Conservation (phyloP, 2,329 filamentous ascomycete genomes). For the Neocatenulostroma microsporum region DNA sequence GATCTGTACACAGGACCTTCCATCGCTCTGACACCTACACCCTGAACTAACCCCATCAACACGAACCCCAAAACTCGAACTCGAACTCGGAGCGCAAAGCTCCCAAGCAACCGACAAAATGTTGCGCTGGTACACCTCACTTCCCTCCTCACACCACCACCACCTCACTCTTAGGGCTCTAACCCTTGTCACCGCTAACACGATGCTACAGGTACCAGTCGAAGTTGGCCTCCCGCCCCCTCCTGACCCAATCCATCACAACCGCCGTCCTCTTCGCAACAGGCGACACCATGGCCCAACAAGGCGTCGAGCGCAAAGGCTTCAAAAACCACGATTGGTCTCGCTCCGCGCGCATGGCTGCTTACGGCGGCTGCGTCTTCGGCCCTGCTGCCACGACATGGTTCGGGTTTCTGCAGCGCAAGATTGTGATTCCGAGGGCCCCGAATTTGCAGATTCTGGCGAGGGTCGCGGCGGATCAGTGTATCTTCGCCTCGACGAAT, state of each 20-base stretch:
- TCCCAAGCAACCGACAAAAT: slow-evolving; percentile 23
- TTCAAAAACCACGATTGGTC: slow-evolving; percentile 62
- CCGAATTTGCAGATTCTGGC: slow-evolving; percentile 64
- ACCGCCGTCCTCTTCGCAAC: slow-evolving; percentile 88
- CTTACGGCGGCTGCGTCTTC: slow-evolving; percentile 74
- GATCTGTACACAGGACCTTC: no score
- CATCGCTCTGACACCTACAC: no score
- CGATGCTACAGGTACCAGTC: slow-evolving; percentile 64
- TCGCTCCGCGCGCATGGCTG: slow-evolving; percentile 68
- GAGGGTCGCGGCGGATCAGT: slow-evolving; percentile 73
- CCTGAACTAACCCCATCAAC: no score
- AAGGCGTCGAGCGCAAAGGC: slow-evolving; percentile 76
- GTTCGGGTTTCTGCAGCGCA: slow-evolving; percentile 70
- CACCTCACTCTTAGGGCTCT: not conserved
- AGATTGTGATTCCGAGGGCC: slow-evolving; percentile 55
- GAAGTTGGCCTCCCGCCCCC: slow-evolving; percentile 68
- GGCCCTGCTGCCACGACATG: slow-evolving; percentile 81
- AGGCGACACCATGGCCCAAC: slow-evolving; percentile 85
- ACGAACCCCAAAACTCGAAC: not conserved
- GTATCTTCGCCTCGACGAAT: slow-evolving; percentile 74
- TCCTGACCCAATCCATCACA: slow-evolving; percentile 85
- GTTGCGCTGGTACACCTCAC: slow-evolving; percentile 34
- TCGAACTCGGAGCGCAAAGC: not conserved
- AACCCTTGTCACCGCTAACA: slow-evolving; percentile 3
- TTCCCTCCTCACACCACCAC: slow-evolving; percentile 14